Evolutionary conservation across 139 green algal genomes (phyloP).

Genomic region (Chlorella sp.): DNA sequence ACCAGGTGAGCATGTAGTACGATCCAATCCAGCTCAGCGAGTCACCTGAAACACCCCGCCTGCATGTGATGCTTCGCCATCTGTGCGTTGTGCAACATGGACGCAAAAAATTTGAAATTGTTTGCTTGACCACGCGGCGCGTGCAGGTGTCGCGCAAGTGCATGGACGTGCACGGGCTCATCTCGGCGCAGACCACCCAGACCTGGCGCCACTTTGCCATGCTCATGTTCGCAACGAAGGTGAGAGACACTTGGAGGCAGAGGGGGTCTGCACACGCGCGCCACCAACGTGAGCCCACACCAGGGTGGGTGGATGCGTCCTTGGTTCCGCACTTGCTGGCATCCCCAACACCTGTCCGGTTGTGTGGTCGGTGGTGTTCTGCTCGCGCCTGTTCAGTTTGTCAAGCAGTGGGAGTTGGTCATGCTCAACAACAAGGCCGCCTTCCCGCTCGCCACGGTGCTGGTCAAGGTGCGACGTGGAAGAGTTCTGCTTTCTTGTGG

Average conservation of each 20-base stretch:
- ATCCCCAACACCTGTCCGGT: too few species aligned
- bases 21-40: too few species aligned
- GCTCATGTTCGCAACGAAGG: constrained; percentile 53
- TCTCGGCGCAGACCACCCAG: constrained; percentile 26
- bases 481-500: too few species aligned
- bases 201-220: constrained; percentile 34
- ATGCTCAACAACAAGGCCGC: constrained; percentile 48
- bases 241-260: constrained; percentile 4
- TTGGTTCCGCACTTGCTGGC: too few species aligned
- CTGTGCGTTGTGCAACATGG: too few species aligned
- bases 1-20: constrained; percentile 29
- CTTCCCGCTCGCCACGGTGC: constrained; percentile 59
- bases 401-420: constrained; percentile 26
- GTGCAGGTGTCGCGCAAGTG: constrained; percentile 48
- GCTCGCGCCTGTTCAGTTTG: background rate
- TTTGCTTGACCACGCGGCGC: too few species aligned
- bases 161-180: constrained; percentile 33
- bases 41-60: too few species aligned
- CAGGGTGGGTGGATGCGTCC: background rate
- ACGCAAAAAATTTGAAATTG: too few species aligned
- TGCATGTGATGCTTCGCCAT: too few species aligned
- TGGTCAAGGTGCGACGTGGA: constrained; percentile 54
- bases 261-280: background rate
- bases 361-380: background rate
- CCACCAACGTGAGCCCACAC: background rate